Base-by-base conservation (phyloP, 2,329 filamentous ascomycete species). In the Beauveria scarabaeidicola region DNA sequence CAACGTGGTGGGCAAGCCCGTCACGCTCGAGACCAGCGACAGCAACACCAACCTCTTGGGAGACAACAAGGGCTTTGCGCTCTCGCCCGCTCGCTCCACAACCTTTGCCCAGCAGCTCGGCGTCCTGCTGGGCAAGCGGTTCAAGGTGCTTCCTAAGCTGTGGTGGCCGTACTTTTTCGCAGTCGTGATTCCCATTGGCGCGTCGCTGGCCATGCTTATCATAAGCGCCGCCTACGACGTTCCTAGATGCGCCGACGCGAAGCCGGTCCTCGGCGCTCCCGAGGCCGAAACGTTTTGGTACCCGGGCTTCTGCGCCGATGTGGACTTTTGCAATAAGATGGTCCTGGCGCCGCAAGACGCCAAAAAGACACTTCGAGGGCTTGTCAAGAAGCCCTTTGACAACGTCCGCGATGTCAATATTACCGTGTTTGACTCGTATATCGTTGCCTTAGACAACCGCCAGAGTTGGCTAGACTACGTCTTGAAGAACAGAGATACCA, bases 81-180 rank as follows among this genome's bases (percentile, higher is more conserved):
- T 56, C 10, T 56, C 53, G 27, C 53, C 53, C 2, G 53, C 53
- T 1, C 43, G 41, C 29, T 27, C 51, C 3, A 61, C 59, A 2
- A 60, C 64, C 1, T 66, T 65, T 36, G 62, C 60, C 61, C 29
- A 43, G 0, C 91, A 95, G 74, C 82, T 83, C 0, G 76, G 80
- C 68, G 84, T 92, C 1, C 74, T 95, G 15, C 88, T 93, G 68
- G 73, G 79, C 52, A 96, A 96, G 72, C 79, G 91, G 40, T 76
- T 82, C 61, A 89, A 83, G 0, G 86, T 95, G 32, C 76, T 93
- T 54, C 84, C 85, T 64, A 80, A 84, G 27, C 92, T 92, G 67
- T 89, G 84, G 72, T 79, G 92, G 62, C 89, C 90, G 0, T 90
- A 90, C 58, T 67, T 86, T 8, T 86, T 83, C 3, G 89, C 89